A percentile compares a stretch with the other conserved stretches of the same genome.
Conservation (phyloP, 2,329 filamentous ascomycete species). For the Trichoderma breve region DNA sequence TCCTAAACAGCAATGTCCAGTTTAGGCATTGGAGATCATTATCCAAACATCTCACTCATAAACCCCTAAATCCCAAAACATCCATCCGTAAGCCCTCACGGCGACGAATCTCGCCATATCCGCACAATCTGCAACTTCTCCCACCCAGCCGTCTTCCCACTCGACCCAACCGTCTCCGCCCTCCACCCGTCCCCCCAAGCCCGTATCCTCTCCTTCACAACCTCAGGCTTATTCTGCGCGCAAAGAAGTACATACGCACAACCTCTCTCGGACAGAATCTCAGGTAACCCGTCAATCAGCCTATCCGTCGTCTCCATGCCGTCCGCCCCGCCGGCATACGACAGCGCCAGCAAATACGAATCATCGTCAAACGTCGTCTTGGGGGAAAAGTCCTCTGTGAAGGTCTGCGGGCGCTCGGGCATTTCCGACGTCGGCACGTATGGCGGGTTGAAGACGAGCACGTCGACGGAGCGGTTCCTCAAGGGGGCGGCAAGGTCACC, state of each 20-base stretch:
- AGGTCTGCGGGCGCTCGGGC: constrained; percentile 50
- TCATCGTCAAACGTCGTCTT: constrained; percentile 67
- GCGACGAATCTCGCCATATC: constrained; percentile 64
- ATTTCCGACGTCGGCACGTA: constrained; percentile 86
- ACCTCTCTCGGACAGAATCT: constrained; percentile 62
- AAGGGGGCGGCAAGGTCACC: constrained; percentile 69
- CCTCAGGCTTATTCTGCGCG: constrained; percentile 80
- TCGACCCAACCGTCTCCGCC: constrained; percentile 74
- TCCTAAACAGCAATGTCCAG: background rate
- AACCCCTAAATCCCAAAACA: background rate
- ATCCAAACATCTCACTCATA: background rate
- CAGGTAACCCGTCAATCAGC: constrained; percentile 67
- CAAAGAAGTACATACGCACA: constrained; percentile 90
- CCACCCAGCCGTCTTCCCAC: constrained; percentile 88
- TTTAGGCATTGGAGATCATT: background rate
- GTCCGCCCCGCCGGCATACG: constrained; percentile 83
- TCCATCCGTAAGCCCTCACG: constrained; percentile 4
- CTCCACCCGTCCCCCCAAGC: constrained; percentile 60
- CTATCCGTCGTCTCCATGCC: constrained; percentile 93
- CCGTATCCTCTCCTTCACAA: constrained; percentile 63
- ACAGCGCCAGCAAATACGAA: constrained; percentile 77
- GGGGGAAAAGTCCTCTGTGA: constrained; percentile 27
- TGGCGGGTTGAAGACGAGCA: constrained; percentile 94
- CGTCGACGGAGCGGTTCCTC: constrained; percentile 61
- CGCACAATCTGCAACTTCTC: constrained; percentile 88